phyloP scores from a whole-genome alignment of 768 basidiomycete species.

The Tulasnella sp. region DNA sequence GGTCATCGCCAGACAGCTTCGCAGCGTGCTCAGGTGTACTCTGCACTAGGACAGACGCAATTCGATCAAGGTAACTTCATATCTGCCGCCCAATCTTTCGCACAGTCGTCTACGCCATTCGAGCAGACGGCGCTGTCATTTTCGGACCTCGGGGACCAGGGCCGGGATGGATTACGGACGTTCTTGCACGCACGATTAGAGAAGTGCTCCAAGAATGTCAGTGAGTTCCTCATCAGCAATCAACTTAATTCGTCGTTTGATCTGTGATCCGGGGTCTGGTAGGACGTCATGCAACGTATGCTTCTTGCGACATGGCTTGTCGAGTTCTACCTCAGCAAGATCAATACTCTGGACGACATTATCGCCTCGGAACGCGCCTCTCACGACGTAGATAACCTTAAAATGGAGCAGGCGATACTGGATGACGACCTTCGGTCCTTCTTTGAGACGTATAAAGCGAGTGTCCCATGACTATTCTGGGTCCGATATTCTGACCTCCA shows the following conservation, averaged over 20 bases:
- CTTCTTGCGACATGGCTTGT: constrained; percentile 98
- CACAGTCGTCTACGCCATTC: constrained; percentile 77
- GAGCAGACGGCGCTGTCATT: constrained; percentile 90
- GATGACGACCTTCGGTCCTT: constrained; percentile 93
- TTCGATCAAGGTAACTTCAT: constrained; percentile 77
- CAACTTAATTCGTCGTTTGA: not conserved
- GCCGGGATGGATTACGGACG: constrained; percentile 73
- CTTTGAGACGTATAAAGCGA: constrained; percentile 86
- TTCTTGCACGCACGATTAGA: constrained; percentile 85
- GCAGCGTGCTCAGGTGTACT: constrained; percentile 78
- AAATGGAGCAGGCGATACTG: constrained; percentile 65
- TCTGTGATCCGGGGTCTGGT: not conserved
- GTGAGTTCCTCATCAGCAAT: constrained; percentile 22
- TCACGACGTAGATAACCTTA: constrained; percentile 75
- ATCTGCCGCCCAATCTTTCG: constrained; percentile 85
- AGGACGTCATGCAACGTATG: constrained; percentile 93
- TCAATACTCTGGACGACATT: constrained; percentile 89
- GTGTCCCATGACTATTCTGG: constrained; percentile 17
- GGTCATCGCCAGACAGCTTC: constrained; percentile 50
- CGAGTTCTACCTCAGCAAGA: constrained; percentile 94
- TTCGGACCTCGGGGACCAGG: constrained; percentile 65
- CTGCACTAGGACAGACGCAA: constrained; percentile 69
- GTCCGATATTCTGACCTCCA: not conserved
- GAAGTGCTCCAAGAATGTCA: constrained; percentile 67
- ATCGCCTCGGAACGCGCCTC: constrained; percentile 77